Evolutionary conservation across 139 green algal species (phyloP), one percentile per base, ranked within the genome.

Genomic region (Mesotaenium endlicherianum): DNA sequence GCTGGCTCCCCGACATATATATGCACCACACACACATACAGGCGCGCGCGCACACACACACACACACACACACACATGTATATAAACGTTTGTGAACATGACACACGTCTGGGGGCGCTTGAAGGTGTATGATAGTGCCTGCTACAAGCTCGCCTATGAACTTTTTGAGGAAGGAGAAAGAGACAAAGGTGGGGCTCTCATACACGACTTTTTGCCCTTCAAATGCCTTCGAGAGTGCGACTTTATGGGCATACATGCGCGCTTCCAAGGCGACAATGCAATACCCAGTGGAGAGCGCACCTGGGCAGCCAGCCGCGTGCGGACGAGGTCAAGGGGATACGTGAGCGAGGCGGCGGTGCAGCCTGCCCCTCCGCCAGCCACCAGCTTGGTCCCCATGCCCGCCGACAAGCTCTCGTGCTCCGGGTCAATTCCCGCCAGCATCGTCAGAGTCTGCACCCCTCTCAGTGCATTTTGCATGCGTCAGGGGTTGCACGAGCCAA

Each of bases 261-360:
- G n/a, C n/a, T n/a, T n/a, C n/a, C n/a, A n/a, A n/a, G n/a, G n/a
- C n/a, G n/a, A n/a, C n/a, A n/a, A n/a, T n/a, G n/a, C n/a, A n/a
- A n/a, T n/a, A n/a, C n/a, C n/a, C n/a, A n/a, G n/a, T n/a, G n/a
- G n/a, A n/a, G n/a, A 38, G 43, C 60, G 11, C 38, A 85, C 86
- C 86, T 84, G 82, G 3, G 80, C 84, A 30, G 87, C 87, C 49
- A 86, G 90, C 57, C 94, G 90, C 2, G 96, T 99, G 34, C 96
- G 91, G 6, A 99, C 88, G 14, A 99, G 88, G 86, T 99, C 96
- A 43, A 99, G 77, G 0, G 95, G 95, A 85, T 98, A 98, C 36
- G 80, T 93, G 88, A 95, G 83, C 20, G 90, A 92, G 89, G 95
- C 97, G 2, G 95, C 95, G 1, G 92, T 89, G 44, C 95, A 80